Evolutionary conservation across 768 basidiomycete genomes (phyloP), one percentile per base, ranked within the genome.

Genomic region (Rhizopogon vulgaris): DNA sequence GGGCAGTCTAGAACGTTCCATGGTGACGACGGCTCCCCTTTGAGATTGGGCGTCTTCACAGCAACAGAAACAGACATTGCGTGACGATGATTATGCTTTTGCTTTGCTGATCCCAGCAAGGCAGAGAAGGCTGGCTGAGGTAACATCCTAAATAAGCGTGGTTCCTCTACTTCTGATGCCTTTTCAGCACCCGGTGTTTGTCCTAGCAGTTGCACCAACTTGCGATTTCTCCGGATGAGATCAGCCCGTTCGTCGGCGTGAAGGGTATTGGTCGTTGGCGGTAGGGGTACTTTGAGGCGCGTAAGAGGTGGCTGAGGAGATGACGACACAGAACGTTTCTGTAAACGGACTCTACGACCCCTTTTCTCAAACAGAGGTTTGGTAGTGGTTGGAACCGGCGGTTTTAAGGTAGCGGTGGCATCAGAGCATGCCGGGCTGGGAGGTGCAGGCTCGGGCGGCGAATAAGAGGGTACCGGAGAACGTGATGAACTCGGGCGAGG

Each of bases 141-240:
- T 27, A 55, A 50, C 36, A 56, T 69, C 28, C 56, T 69, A 6
- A 46, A 49, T 22, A 17, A 3, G 9, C 60, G 59, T 5, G 42
- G 45, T 63, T 69, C 60, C 61, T 74, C 56, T 3, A 17, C 4
- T 11, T 66, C 52, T 57, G 39, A 11, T 1, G 65, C 56, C 6
- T 65, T 69, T 9, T 78, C 77, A 4, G 73, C 69, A 5, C 71
- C 75, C 3, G 85, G 87, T 3, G 75, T 80, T 65, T 81, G 76
- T 38, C 90, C 90, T 50, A 92, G 84, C n/a, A 92, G 70, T 56
- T 84, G 83, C n/a, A 85, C 75, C 43, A 92, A 78, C 66, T 93
- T 93, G 60, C 85, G 82, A 47, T 83, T 79, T 58, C 84, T 85
- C 49, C 80, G 75, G 30, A 92, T 72, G 52, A 85, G 80, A 46